Evolutionary conservation across 768 basidiomycete species (phyloP), one percentile per base, ranked within the genome.

Genomic region (Thelephora ganbajun): DNA sequence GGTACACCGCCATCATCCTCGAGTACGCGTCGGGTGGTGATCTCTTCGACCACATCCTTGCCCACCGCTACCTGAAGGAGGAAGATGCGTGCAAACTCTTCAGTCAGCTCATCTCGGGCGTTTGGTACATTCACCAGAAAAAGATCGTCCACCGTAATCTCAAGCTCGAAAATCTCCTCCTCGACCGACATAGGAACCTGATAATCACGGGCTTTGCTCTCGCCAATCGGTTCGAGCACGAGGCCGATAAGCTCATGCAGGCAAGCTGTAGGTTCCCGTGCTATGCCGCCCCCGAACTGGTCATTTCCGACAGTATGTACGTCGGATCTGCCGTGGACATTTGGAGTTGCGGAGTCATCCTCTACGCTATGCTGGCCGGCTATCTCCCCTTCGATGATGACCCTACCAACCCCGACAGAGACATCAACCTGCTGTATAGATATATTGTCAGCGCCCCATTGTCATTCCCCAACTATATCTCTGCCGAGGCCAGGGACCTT

Each of bases 131-230:
- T 49, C 96, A 98, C 67, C 81, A 90, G 66, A 97, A 97, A 74
- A 93, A 96, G 70, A 97, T 99, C 52, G 94, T 98, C 43, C 96
- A 99, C 63, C 89, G 96, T 50, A 93, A 99, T 67, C 83, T 99
- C 64, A 99, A 99, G 68, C 82, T 99, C 54, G 94, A 98, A 69
- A 99, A 98, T 60, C 72, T 99, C 2, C 80, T 99, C 36, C 80
- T 99, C 49, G 96, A 99, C 68, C 85, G 93, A 51, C 80, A 97
- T 60, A 80, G 96, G 45, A 98, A 99, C 61, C 90, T 99, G 54
- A 94, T 99, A 69, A 96, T 99, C 69, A 97, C 96, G 49, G 96
- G 97, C 63, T 99, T 99, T 63, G 96, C 96, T 11, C 98, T 98
- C 59, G 96, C 96, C 51, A 99, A 98, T 67, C 81, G 86, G 44